Evolutionary conservation across 257 asterid genomes (phyloP), one percentile per base, ranked within the genome.

Genomic region (Paulownia fortunei): DNA sequence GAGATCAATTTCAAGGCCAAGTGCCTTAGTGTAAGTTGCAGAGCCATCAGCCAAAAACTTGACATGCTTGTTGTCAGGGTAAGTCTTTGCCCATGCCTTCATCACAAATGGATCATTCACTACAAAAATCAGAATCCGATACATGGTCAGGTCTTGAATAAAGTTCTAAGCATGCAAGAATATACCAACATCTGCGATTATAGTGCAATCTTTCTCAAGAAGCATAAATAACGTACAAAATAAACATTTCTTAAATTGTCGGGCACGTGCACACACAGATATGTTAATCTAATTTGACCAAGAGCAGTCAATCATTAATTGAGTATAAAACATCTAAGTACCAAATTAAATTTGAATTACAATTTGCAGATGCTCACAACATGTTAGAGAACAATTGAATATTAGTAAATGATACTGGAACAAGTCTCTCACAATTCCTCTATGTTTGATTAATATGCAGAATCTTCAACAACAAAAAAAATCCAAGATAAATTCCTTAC

Each of bases 81-180:
- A 94, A 11, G 96, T 92, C 83, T 92, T 90, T 24, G 94, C 93
- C 99, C 99, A 92, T 12, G 98, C 99, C 91, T 91, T 94, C 98
- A 92, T 94, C 89, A 94, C 99, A 52, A 89, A 94, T 4, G 98
- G 97, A 69, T 94, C 99, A 65, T 94, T 94, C 56, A 94, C 98
- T 94, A 83, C 85, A 80, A 78, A 76, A n/a, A n/a, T n/a, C n/a
- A 12, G 37, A 23, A 87, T 19, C 24, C 51, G 1, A 15, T n/a
- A 18, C 18, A 76, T 21, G 8, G 16, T 51, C 41, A 56, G 65
- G 21, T 51, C 62, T 76, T 39, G 56, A 36, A 61, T 55, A 42
- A 52, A 5, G 19, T 30, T 76, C 72, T 6, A 54, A 36, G 26
- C 62, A 32, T 16, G 16, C 21, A 56, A 36, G 13, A 46, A 2